Evolutionary conservation across 1,139 yeast species (phyloP), one percentile per base, ranked within the genome.

Genomic region (Nadsonia starkeyi-henricii): DNA sequence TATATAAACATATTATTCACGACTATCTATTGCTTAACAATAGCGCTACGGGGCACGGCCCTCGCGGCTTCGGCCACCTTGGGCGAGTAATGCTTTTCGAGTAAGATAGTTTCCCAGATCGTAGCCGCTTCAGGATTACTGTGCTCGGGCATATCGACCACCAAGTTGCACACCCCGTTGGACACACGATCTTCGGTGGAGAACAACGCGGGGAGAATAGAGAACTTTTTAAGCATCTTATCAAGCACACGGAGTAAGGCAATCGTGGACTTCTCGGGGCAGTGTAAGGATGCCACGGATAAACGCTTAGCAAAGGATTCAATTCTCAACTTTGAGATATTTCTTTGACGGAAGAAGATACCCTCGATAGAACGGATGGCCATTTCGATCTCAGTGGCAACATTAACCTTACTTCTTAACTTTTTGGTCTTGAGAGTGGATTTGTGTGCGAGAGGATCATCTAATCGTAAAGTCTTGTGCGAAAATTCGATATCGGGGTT

Each of bases 401-500:
- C 84, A 62, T 85, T 85, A 46, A 89, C 95, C 1, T 58, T 57
- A 28, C 55, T 84, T 70, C 19, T 89, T 85, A 45, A 42, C 41
- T 44, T 33, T n/a, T 44, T 41, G 17, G 52, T 49, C 8, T 9
- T 23, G 8, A 23, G 28, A 12, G 50, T 69, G 30, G 67, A 57
- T 30, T 63, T 65, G 20, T 63, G 65, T 12, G 75, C 65, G 44
- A 81, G 68, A 9, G 95, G 95, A 63, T 86, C 95, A 8, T 84
- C 79, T 48, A 85, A 69, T 57, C 96, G 74, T 45, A 86, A 66
- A 0, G 94, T 72, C 61, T 84, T 85, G 63, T 83, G 86, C 12
- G 94, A 80, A 55, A 84, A 80, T 61, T 89, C 97, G 50, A 91
- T 70, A 55, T 86, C 95, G 2, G 93, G 75, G 63, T 89, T 95